Percentiles rank a stretch among this genome's conserved stretches.
Evolutionary conservation across 2,329 filamentous ascomycete genomes (phyloP).

Genomic region (Bipolaris oryzae): DNA sequence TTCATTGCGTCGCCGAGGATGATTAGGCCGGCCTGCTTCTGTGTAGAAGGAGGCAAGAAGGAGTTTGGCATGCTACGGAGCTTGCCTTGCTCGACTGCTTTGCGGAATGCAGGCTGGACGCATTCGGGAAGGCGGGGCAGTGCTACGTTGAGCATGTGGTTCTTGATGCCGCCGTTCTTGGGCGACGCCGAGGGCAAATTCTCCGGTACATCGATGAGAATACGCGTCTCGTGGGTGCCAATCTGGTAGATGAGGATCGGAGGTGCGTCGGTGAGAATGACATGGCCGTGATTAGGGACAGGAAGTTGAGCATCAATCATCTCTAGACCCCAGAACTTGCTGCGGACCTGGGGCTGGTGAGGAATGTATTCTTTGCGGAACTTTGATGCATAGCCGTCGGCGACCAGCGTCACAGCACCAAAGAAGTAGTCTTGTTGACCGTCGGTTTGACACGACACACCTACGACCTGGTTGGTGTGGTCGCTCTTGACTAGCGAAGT

Average conservation of each 20-base stretch:
- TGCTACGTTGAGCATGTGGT: constrained; percentile 79
- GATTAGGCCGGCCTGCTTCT: constrained; percentile 73
- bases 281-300: constrained; percentile 77
- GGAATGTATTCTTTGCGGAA: constrained; percentile 82
- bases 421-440: constrained; percentile 76
- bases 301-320: constrained; percentile 86
- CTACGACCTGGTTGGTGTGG: constrained; percentile 74
- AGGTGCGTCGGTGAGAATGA: constrained; percentile 77
- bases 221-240: constrained; percentile 89
- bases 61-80: constrained; percentile 95
- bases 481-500: constrained; percentile 74
- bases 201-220: constrained; percentile 84
- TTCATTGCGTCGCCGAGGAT: constrained; percentile 95
- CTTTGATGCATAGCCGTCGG: constrained; percentile 90
- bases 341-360: constrained; percentile 71
- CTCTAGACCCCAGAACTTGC: constrained; percentile 93
- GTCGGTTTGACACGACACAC: constrained; percentile 77
- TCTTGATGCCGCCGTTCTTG: constrained; percentile 80
- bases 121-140: constrained; percentile 75
- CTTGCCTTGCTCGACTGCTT: constrained; percentile 76
- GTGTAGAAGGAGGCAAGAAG: constrained; percentile 82
- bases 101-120: constrained; percentile 74
- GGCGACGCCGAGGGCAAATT: constrained; percentile 74
- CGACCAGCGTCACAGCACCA: constrained; percentile 82
- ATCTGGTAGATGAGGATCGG: constrained; percentile 97